Percentiles rank a stretch among this genome's conserved stretches.
These are phyloP conservation scores for Pseudonitzschia pungens DNA, from an alignment of 108 stramenopile genomes.

Conservation along the genomic window DNA sequence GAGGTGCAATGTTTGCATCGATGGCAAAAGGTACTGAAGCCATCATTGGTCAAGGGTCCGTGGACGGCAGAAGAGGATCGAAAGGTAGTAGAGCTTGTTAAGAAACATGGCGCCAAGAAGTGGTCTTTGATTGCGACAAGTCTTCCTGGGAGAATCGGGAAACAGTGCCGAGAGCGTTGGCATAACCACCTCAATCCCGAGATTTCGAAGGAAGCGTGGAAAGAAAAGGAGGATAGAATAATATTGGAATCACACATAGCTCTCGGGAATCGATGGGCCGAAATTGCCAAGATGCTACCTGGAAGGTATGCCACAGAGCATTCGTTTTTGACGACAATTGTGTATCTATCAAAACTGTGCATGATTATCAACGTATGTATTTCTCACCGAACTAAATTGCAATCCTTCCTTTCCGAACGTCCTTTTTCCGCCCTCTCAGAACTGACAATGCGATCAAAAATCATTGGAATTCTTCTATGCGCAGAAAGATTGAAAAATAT, in stretches of 20 bases:
- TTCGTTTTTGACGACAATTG: background rate
- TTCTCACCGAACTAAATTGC: background rate
- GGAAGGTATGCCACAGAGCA: constrained; percentile 60
- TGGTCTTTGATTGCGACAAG: constrained; percentile 88
- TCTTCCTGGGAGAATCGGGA: constrained; percentile 95
- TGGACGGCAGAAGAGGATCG: constrained; percentile 94
- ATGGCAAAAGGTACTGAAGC: constrained; percentile 74
- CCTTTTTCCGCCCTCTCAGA: constrained; percentile 41
- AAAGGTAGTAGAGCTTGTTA: constrained; percentile 70
- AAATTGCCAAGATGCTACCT: constrained; percentile 83
- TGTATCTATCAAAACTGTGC: background rate
- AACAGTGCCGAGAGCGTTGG: constrained; percentile 99
- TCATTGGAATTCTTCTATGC: constrained; percentile 94
- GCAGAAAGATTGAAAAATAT: constrained; percentile 78
- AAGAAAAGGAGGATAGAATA: constrained; percentile 82
- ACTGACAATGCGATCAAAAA: constrained; percentile 99
- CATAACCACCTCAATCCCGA: constrained; percentile 97
- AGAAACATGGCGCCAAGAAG: constrained; percentile 62
- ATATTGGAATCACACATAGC: constrained; percentile 66
- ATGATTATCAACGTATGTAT: background rate
- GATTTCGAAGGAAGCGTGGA: constrained; percentile 92
- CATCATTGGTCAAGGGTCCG: constrained; percentile 71
- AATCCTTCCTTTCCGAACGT: too few relatives aligned
- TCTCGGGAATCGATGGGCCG: constrained; percentile 83
- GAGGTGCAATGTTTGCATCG: constrained; percentile 79